A percentile compares a stretch with the other conserved stretches of the same genome.
Conservation (phyloP, 257 asterid species). For the Mitragyna speciosa region DNA sequence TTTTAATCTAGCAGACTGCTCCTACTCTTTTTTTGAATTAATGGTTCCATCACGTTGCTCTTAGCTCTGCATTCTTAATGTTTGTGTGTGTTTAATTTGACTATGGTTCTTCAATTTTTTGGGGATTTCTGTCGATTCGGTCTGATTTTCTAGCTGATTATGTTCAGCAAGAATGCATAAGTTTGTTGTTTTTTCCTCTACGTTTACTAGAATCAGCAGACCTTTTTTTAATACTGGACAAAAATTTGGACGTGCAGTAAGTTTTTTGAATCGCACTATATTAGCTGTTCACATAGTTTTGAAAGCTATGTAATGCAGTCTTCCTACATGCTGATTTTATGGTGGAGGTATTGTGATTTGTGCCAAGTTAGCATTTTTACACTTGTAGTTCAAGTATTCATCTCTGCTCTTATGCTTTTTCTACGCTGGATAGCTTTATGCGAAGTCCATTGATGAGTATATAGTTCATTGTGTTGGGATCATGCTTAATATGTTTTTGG, state of each 20-base stretch:
- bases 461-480: not conserved
- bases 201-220: not conserved
- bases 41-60: not conserved
- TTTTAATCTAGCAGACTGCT: not conserved
- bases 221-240: not conserved
- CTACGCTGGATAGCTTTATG: not conserved
- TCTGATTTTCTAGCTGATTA: not conserved
- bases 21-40: not conserved
- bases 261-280: not conserved
- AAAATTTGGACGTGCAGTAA: not conserved
- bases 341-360: not conserved
- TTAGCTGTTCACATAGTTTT: not conserved
- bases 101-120: not conserved
- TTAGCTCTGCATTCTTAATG: not conserved
- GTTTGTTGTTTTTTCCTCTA: not conserved
- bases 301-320: not conserved
- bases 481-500: constrained; percentile 28
- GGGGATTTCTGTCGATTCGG: not conserved
- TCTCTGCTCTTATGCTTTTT: not conserved
- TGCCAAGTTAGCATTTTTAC: not conserved
- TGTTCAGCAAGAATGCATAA: not conserved
- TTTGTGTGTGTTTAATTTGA: not conserved
- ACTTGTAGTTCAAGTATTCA: not conserved
- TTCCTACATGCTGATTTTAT: not conserved
- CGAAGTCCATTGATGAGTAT: no score